Conservation (phyloP, 2,329 filamentous ascomycete species). For the Balansia obtecta region DNA sequence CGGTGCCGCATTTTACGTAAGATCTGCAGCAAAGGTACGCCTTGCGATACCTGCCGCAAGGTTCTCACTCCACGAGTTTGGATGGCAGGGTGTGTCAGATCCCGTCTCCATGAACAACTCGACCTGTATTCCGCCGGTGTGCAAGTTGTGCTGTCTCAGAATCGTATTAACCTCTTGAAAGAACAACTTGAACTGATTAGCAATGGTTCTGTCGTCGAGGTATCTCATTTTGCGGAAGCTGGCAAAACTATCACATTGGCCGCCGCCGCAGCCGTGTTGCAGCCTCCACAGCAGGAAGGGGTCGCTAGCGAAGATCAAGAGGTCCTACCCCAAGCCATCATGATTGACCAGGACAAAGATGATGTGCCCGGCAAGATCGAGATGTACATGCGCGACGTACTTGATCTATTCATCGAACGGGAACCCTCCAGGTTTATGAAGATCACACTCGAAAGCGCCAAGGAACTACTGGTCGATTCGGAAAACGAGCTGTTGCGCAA, state of each 20-base stretch:
- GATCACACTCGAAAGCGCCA: constrained; percentile 42
- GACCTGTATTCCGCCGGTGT: constrained; percentile 52
- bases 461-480: constrained; percentile 30
- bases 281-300: constrained; percentile 24
- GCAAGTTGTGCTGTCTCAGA: constrained; percentile 49
- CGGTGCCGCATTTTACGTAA: constrained; percentile 54
- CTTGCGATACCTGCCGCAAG: constrained; percentile 51
- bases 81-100: constrained; percentile 50
- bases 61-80: constrained; percentile 53
- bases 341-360: constrained; percentile 49
- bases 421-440: constrained; percentile 50
- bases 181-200: constrained; percentile 35
- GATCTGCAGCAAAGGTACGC: constrained; percentile 50
- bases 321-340: constrained; percentile 27
- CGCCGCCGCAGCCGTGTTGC: constrained; percentile 19
- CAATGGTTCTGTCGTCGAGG: constrained; percentile 39
- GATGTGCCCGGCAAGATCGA: constrained; percentile 48
- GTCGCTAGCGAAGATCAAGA: constrained; percentile 20
- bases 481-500: constrained; percentile 43
- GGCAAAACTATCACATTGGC: constrained; percentile 30
- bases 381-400: constrained; percentile 45
- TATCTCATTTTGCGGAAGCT: constrained; percentile 44
- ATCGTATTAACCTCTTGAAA: constrained; percentile 43
- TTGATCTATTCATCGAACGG: constrained; percentile 43
- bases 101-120: constrained; percentile 47